Base-by-base conservation (phyloP, 208 protist species). In the Trypanosoma lewisi region DNA sequence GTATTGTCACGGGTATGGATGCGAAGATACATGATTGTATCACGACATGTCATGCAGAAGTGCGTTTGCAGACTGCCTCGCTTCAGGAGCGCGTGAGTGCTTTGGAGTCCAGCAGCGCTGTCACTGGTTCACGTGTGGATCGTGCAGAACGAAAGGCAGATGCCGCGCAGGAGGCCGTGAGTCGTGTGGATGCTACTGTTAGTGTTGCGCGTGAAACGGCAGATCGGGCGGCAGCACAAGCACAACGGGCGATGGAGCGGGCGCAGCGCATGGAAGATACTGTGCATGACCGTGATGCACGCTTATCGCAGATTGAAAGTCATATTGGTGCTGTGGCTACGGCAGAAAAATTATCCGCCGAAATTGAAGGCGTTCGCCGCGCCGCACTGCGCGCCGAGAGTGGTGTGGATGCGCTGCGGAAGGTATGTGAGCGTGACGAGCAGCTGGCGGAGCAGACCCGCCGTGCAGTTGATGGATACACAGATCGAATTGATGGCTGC, bases 101-200 rank as follows among this genome's bases (percentile, higher is more conserved):
- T 51, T 54, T 91, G n/a, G 87, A 94, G 67, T 73, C 84, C 34
- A 72, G 58, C 39, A 68, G 62, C 31, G 77, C 83, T 2, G 79
- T 86, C 4, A 55, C 60, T n/a, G 21, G 60, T 19, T 85, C 79
- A 9, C 77, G 80, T 25, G 56, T 91, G 21, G 84, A 91, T 49
- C 69, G 82, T 4, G 84, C 81, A 36, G 84, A 94, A 76, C 71
- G 78, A 41, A 91, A 86, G 70, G 66, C 79, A 1, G 82, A 91
- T 56, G 63, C 75, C 25, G 77, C 77, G 33, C 75, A 84, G 45
- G 82, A 89, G 21, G 62, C 65, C 5, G 68, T 54, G 19, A 62
- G 59, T 11, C 73, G 73, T 21, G 71, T 77, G 53, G 81, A 89
- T 31, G 74, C 75, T 0, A 48, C 44, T 14, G 48, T 85, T 23